These are phyloP conservation scores for Aureobasidium sp. DNA, from an alignment of 2,329 filamentous ascomycete species.

Conservation along the genomic window DNA sequence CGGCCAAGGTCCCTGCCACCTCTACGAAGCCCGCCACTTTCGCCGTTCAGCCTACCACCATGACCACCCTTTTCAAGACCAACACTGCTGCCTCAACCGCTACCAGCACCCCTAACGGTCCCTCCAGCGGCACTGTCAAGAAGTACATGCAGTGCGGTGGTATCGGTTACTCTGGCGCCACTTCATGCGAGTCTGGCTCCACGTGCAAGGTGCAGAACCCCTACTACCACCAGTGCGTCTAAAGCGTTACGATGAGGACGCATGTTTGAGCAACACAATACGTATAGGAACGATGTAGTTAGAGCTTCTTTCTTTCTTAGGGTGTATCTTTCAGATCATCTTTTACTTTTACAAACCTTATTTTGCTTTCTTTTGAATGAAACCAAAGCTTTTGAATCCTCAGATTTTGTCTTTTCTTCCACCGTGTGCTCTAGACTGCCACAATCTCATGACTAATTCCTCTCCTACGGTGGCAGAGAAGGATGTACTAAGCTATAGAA, in stretches of 20 bases:
- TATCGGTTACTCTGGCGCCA: conserved; percentile 26
- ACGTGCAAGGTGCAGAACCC: conserved; percentile 27
- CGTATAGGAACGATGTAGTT: neutral
- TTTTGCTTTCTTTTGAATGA: neutral
- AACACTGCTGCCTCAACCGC: neutral
- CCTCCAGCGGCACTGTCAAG: conserved; percentile 13
- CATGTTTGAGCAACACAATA: no score
- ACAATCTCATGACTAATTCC: no score
- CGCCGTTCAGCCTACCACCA: neutral
- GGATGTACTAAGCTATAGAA: no score
- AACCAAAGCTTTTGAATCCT: neutral
- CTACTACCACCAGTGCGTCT: conserved; percentile 32
- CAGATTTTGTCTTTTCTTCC: neutral
- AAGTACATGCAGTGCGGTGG: conserved; percentile 28
- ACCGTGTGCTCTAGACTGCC: no score
- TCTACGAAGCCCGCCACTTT: neutral
- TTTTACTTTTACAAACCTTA: neutral
- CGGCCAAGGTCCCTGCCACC: neutral
- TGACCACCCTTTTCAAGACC: neutral
- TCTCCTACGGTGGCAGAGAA: no score
- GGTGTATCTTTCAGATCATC: neutral
- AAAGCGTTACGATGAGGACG: neutral
- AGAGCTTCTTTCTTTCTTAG: neutral
- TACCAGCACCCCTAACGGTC: neutral
- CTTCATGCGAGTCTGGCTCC: conserved; percentile 26